Evolutionary conservation across 1,284 basidiomycete genomes (phyloP).

Genomic region (Apiotrichum brassicae): DNA sequence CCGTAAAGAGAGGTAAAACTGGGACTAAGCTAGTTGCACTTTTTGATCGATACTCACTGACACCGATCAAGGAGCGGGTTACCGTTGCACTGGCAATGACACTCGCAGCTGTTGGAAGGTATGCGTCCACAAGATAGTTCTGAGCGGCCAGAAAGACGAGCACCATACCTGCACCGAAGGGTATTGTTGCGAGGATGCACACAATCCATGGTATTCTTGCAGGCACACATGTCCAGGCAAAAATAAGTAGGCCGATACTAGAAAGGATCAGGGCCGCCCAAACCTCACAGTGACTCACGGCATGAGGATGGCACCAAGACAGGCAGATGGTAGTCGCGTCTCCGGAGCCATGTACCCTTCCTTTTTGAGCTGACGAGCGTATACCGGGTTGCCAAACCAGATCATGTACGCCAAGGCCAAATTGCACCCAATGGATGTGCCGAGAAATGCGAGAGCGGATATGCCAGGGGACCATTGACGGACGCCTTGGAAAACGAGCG

Average conservation of each 20-base stretch:
- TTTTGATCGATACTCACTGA: constrained; percentile 46
- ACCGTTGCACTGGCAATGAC: constrained; percentile 63
- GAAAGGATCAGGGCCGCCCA: no score
- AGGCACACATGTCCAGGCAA: constrained; percentile 54
- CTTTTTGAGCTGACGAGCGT: constrained; percentile 16
- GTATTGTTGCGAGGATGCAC: constrained; percentile 56
- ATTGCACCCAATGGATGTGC: constrained; percentile 56
- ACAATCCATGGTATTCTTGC: constrained; percentile 55
- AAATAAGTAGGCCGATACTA: constrained; percentile 17
- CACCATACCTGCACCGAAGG: constrained; percentile 51
- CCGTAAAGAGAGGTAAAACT: constrained; percentile 54
- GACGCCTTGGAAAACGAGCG: constrained; percentile 45
- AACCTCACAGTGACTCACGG: constrained; percentile 36
- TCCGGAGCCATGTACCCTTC: constrained; percentile 26
- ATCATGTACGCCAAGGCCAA: constrained; percentile 56
- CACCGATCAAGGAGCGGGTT: constrained; percentile 58
- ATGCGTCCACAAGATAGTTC: constrained; percentile 59
- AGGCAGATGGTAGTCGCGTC: constrained; percentile 57
- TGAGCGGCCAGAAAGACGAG: constrained; percentile 27
- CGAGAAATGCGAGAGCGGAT: constrained; percentile 59
- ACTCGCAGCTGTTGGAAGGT: constrained; percentile 50
- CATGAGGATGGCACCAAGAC: constrained; percentile 54
- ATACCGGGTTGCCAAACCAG: constrained; percentile 22
- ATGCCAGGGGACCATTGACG: constrained; percentile 45
- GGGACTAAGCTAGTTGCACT: neutral